A percentile compares a stretch with the other conserved stretches of the same genome.
Evolutionary conservation across 1,284 basidiomycete species (phyloP).

Genomic region (Anthracocystis walkeri): DNA sequence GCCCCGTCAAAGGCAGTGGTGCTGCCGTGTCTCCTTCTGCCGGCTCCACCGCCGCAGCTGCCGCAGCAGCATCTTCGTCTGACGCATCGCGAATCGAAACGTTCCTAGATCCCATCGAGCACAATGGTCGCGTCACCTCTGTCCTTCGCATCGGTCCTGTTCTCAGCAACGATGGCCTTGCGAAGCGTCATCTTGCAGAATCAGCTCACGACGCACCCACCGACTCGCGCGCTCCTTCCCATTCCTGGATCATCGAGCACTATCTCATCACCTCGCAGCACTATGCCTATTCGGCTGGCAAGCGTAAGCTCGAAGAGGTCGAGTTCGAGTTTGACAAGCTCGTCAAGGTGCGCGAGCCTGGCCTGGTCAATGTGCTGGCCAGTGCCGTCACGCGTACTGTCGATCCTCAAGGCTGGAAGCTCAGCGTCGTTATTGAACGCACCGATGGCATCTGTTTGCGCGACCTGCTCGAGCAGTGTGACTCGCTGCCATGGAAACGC

Average conservation of each 20-base stretch:
- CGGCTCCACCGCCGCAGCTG: neutral
- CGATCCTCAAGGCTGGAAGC: conserved; percentile 49
- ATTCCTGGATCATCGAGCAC: conserved; percentile 60
- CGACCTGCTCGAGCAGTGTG: conserved; percentile 56
- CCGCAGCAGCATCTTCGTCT: conserved; percentile 4
- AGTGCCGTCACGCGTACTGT: conserved; percentile 50
- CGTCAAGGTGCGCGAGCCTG: conserved; percentile 44
- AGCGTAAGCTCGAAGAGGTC: conserved; percentile 65
- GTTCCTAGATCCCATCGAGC: conserved; percentile 59
- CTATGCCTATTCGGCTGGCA: conserved; percentile 57
- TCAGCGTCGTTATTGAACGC: conserved; percentile 55
- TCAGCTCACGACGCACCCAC: conserved; percentile 47
- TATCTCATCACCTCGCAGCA: conserved; percentile 58
- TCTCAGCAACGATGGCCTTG: conserved; percentile 42
- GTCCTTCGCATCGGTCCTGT: conserved; percentile 58
- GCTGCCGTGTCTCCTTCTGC: conserved; percentile 4
- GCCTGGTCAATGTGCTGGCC: conserved; percentile 58
- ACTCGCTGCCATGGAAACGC: conserved; percentile 54
- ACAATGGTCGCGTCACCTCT: conserved; percentile 40
- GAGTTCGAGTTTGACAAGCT: conserved; percentile 62
- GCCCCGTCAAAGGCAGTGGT: conserved; percentile 18
- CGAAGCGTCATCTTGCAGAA: conserved; percentile 48
- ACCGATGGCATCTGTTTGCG: conserved; percentile 36
- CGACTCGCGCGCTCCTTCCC: conserved; percentile 22
- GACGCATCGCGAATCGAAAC: conserved; percentile 47